A percentile compares a stretch with the other conserved stretches of the same genome.
phyloP scores from a whole-genome alignment of 2,329 filamentous ascomycete species.

The Magnaporthiopsis poae region DNA sequence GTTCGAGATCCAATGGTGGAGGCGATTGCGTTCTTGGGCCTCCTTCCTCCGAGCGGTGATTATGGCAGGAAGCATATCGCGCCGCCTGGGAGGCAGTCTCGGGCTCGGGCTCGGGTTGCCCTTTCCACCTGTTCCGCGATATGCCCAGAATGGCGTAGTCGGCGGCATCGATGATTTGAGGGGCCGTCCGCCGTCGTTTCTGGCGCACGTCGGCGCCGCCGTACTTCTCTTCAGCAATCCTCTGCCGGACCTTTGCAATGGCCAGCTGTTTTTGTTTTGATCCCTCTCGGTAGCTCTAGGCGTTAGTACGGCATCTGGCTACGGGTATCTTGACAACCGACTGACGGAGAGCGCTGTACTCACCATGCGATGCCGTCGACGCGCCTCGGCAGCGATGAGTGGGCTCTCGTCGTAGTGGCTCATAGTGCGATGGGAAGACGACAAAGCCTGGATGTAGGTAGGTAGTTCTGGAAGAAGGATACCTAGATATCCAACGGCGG shows the following conservation, averaged over 20 bases:
- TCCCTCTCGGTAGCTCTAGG: background rate
- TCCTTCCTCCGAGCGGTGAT: background rate
- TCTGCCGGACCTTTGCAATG: background rate
- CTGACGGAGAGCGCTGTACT: background rate
- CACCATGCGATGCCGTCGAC: background rate
- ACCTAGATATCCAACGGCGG: background rate
- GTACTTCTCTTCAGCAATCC: background rate
- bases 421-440: background rate
- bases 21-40: background rate
- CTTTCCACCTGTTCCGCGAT: background rate
- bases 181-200: background rate
- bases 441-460: background rate
- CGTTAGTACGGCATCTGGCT: background rate
- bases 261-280: background rate
- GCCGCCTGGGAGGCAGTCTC: background rate
- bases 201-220: background rate
- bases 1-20: background rate
- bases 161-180: slow-evolving; percentile 1
- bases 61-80: too few species aligned
- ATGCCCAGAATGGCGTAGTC: background rate
- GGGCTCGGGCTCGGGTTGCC: too few species aligned
- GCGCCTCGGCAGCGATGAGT: background rate
- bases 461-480: background rate
- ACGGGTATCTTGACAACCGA: too few species aligned
- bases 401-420: background rate